These are phyloP conservation scores for Paspalum notatum DNA, from an alignment of 176 grass and related monocot species.

Conservation along the genomic window DNA sequence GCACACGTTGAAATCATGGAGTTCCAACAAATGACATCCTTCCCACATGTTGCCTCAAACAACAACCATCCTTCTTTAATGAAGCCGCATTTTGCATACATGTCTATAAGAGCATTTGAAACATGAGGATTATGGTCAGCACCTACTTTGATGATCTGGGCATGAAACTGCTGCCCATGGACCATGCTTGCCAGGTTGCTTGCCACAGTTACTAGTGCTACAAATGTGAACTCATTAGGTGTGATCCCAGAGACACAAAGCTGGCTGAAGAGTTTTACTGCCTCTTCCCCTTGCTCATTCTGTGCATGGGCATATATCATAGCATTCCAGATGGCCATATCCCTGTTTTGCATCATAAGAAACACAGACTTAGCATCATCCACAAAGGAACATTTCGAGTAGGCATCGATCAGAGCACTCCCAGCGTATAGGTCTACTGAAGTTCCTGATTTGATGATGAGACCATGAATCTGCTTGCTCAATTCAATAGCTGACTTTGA, in stretches of 20 bases:
- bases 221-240: slow-evolving; percentile 75
- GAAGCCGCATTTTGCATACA: slow-evolving; percentile 90
- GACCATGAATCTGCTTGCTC: slow-evolving; percentile 72
- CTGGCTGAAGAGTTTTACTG: slow-evolving; percentile 66
- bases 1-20: slow-evolving; percentile 82
- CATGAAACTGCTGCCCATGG: slow-evolving; percentile 74
- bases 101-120: slow-evolving; percentile 78
- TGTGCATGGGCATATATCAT: slow-evolving; percentile 73
- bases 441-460: slow-evolving; percentile 67
- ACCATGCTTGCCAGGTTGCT: slow-evolving; percentile 72
- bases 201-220: slow-evolving; percentile 75
- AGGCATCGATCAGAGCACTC: slow-evolving; percentile 80
- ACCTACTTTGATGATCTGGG: slow-evolving; percentile 64
- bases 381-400: slow-evolving; percentile 70
- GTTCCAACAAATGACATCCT: slow-evolving; percentile 80
- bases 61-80: slow-evolving; percentile 64
- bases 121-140: slow-evolving; percentile 62
- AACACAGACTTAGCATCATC: slow-evolving; percentile 73
- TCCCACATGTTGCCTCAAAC: slow-evolving; percentile 62
- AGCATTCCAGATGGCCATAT: slow-evolving; percentile 76
- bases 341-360: slow-evolving; percentile 52
- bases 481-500: slow-evolving; percentile 55
- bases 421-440: slow-evolving; percentile 55
- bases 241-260: slow-evolving; percentile 42
- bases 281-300: slow-evolving; percentile 77